Conservation (phyloP, 1,284 basidiomycete species). For the Peniophora sp. region DNA sequence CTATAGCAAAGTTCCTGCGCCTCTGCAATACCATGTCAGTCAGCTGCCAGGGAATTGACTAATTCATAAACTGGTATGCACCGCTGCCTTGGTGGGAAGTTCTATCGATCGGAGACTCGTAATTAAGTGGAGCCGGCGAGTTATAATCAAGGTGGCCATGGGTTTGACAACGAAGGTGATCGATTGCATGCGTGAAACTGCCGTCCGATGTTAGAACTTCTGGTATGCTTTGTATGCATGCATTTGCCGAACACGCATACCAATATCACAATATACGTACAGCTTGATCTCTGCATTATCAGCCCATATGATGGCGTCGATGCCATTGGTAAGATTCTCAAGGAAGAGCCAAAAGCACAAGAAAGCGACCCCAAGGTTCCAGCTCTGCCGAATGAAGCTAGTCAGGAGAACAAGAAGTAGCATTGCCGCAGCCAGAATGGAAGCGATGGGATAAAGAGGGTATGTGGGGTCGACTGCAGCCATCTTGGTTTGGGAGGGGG, state of each 20-base stretch:
- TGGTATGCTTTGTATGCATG: too few species aligned
- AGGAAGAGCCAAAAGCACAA: background rate
- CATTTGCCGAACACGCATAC: background rate
- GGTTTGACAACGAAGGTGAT: background rate
- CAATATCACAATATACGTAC: background rate
- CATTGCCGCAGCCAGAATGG: background rate
- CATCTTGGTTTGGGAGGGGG: too few species aligned
- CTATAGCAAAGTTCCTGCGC: background rate
- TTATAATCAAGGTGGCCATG: background rate
- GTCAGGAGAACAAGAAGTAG: background rate
- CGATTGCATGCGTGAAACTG: too few species aligned
- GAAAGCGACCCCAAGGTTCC: background rate
- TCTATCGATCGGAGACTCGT: background rate
- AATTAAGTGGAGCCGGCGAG: background rate
- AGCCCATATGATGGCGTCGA: background rate
- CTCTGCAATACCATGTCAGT: too few species aligned
- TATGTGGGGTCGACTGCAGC: background rate
- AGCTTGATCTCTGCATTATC: background rate
- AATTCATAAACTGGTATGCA: background rate
- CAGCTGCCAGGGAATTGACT: background rate
- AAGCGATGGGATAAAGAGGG: background rate
- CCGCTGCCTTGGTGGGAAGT: background rate
- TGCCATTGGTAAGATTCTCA: background rate
- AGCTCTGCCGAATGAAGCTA: background rate
- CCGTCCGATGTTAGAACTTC: too few species aligned